Evolutionary conservation across 2,329 filamentous ascomycete species (phyloP).

Genomic region (Aspergillus alliaceus): DNA sequence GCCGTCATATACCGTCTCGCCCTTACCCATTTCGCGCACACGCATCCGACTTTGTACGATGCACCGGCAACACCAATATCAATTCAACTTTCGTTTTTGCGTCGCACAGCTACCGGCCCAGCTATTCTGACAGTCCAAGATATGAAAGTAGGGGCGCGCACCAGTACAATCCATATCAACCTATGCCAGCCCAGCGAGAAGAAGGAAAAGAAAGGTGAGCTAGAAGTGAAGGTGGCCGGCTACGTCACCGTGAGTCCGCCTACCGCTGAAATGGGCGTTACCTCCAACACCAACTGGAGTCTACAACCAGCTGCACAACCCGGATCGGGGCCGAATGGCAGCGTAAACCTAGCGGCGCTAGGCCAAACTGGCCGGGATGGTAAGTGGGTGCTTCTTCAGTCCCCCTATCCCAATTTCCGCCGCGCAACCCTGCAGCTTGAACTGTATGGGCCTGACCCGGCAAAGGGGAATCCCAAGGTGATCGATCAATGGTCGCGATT

Average conservation of each 20-base stretch:
- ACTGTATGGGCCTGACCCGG: constrained; percentile 43
- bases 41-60: constrained; percentile 52
- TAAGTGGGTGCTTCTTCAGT: constrained; percentile 21
- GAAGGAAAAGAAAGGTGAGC: constrained; percentile 28
- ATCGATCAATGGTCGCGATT: constrained; percentile 70
- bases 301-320: constrained; percentile 47
- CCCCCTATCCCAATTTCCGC: constrained; percentile 40
- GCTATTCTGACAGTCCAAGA: constrained; percentile 61
- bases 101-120: constrained; percentile 60
- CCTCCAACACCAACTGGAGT: constrained; percentile 56
- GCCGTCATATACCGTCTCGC: constrained; percentile 62
- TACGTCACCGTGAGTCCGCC: constrained; percentile 68
- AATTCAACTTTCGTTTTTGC: constrained; percentile 65
- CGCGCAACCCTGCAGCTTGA: constrained; percentile 53
- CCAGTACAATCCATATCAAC: constrained; percentile 63
- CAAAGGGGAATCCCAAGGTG: constrained; percentile 18
- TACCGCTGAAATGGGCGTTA: constrained; percentile 57
- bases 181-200: constrained; percentile 44
- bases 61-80: constrained; percentile 59
- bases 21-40: constrained; percentile 59
- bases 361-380: constrained; percentile 25
- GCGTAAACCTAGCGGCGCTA: constrained; percentile 24
- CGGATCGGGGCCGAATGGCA: constrained; percentile 35
- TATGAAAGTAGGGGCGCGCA: constrained; percentile 64
- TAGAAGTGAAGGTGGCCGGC: constrained; percentile 61